Evolutionary conservation across 148 eudicot genomes (phyloP).

Genomic region (Persicaria maculosa): DNA sequence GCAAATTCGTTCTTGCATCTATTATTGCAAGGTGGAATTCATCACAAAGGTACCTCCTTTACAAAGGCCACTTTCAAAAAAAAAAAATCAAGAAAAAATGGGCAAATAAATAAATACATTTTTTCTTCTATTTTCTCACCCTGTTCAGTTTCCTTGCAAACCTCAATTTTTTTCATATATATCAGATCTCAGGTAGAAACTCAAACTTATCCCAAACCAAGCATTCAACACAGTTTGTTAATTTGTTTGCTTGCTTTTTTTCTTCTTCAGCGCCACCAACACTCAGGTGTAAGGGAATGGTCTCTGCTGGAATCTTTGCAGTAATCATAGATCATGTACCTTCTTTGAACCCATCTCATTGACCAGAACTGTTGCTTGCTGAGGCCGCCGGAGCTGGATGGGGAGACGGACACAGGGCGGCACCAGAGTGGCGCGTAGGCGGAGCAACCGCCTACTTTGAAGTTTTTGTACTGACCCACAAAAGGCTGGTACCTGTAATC

Average conservation of each 20-base stretch:
- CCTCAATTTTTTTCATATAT: neutral
- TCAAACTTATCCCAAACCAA: neutral
- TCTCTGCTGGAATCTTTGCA: conserved; percentile 71
- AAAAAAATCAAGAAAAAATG: neutral
- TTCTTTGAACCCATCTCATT: conserved; percentile 76
- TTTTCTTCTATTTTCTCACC: neutral
- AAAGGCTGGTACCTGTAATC: conserved; percentile 88
- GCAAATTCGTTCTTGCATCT: conserved; percentile 6
- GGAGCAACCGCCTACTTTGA: conserved; percentile 73
- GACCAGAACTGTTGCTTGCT: conserved; percentile 36
- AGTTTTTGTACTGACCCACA: conserved; percentile 61
- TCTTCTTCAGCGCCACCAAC: conserved; percentile 30
- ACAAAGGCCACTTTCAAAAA: conserved; percentile 5
- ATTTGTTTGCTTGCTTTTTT: neutral
- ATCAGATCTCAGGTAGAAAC: neutral
- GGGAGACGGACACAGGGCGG: conserved; percentile 68
- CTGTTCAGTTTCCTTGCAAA: neutral
- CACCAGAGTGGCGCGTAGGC: conserved; percentile 57
- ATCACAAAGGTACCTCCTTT: conserved; percentile 8
- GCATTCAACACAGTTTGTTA: neutral
- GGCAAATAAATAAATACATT: neutral
- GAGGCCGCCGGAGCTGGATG: conserved; percentile 56
- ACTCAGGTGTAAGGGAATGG: conserved; percentile 85
- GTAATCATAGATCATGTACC: conserved; percentile 60
- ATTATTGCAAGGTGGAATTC: conserved; percentile 12